These are phyloP conservation scores for Tetratostichococcus sp. DNA, from an alignment of 139 green algal species.

Conservation along the genomic window DNA sequence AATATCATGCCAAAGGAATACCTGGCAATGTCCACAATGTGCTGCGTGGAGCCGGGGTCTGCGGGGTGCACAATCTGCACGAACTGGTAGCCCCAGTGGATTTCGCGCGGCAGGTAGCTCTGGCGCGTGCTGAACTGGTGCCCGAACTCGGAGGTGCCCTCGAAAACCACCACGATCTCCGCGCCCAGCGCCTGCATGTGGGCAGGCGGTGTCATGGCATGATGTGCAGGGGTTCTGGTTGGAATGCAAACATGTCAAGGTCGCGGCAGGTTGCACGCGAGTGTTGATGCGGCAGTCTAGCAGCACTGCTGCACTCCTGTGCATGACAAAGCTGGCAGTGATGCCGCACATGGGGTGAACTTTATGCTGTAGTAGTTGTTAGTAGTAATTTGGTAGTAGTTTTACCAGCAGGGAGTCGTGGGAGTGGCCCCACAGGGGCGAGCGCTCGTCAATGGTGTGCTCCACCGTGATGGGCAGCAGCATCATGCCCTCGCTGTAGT, in stretches of 20 bases:
- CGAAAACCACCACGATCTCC: slow-evolving; percentile 83
- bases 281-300: too few species aligned
- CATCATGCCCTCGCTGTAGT: slow-evolving; percentile 53
- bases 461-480: slow-evolving; percentile 77
- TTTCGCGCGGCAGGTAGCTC: slow-evolving; percentile 74
- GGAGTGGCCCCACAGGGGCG: slow-evolving; percentile 73
- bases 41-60: slow-evolving; percentile 20
- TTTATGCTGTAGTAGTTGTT: background rate
- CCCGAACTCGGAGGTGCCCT: slow-evolving; percentile 72
- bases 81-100: slow-evolving; percentile 73
- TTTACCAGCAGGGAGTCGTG: slow-evolving; percentile 56
- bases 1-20: too few species aligned
- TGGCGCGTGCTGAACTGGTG: slow-evolving; percentile 75
- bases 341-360: too few species aligned
- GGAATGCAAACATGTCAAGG: too few species aligned
- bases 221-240: too few species aligned
- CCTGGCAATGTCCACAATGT: slow-evolving; percentile 63
- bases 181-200: slow-evolving; percentile 49
- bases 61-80: slow-evolving; percentile 44
- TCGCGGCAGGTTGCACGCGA: too few species aligned
- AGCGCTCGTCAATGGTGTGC: slow-evolving; percentile 83
- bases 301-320: too few species aligned
- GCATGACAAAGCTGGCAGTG: too few species aligned
- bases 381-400: too few species aligned
- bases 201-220: too few species aligned